A percentile compares a stretch with the other conserved stretches of the same genome.
These are phyloP conservation scores for Chlorella variabilis DNA, from an alignment of 163 green algal genomes.

Conservation along the genomic window DNA sequence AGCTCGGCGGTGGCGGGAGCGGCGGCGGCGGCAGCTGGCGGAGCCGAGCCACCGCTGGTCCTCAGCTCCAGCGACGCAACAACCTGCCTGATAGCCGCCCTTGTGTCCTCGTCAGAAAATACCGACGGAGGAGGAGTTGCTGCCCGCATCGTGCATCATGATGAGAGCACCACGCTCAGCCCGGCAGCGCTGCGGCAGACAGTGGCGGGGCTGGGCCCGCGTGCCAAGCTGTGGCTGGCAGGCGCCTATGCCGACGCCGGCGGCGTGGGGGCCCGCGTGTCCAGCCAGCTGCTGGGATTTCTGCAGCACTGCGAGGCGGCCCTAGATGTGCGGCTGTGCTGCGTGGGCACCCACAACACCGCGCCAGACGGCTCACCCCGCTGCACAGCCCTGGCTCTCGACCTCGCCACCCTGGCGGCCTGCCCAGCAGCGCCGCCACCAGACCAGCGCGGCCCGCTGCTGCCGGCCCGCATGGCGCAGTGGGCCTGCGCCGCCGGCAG, in stretches of 20 bases:
- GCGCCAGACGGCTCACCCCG: background rate
- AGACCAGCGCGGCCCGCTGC: background rate
- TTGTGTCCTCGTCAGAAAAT: background rate
- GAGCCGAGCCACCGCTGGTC: background rate
- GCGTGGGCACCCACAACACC: conserved; percentile 10
- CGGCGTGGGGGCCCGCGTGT: background rate
- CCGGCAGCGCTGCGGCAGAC: background rate
- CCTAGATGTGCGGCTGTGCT: conserved; percentile 7
- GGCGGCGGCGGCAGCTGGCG: background rate
- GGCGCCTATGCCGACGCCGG: conserved; percentile 16
- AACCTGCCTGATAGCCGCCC: conserved; percentile 18
- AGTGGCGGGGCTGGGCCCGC: background rate
- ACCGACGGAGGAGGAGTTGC: background rate
- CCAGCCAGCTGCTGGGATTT: background rate
- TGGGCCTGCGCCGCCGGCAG: conserved; percentile 7
- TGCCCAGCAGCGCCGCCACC: background rate
- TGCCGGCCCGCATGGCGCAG: conserved; percentile 12
- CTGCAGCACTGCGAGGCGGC: background rate
- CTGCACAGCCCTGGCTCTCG: conserved; percentile 10
- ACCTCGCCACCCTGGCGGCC: background rate
- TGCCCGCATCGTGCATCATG: conserved; percentile 5
- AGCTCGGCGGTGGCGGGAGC: background rate
- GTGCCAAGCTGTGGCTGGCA: conserved; percentile 11
- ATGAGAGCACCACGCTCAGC: background rate
- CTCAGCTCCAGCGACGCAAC: conserved; percentile 32